Conservation (phyloP, 2,329 filamentous ascomycete species). For the Fusarium sp. region DNA sequence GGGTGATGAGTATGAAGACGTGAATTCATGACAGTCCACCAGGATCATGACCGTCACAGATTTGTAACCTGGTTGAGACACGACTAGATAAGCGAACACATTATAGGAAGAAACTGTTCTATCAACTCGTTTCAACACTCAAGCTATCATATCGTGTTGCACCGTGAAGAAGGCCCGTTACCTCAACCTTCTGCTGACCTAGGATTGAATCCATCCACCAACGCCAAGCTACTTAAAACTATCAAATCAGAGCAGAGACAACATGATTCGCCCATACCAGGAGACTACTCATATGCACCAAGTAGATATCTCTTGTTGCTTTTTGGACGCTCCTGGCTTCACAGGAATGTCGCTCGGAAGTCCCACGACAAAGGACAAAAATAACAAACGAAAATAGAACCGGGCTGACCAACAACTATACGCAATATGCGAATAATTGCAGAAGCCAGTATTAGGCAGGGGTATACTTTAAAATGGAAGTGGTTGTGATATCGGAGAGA, state of each 20-base stretch:
- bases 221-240: slow-evolving; percentile 49
- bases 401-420: slow-evolving; percentile 20
- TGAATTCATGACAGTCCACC: too few species aligned
- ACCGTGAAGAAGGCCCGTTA: slow-evolving; percentile 32
- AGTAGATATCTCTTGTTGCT: slow-evolving; percentile 17
- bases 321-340: slow-evolving; percentile 17
- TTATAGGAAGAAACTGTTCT: background rate
- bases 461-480: slow-evolving; percentile 46
- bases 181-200: slow-evolving; percentile 24
- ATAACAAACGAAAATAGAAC: slow-evolving; percentile 29
- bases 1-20: background rate
- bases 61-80: background rate
- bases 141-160: slow-evolving; percentile 39
- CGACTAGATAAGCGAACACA: background rate
- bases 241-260: slow-evolving; percentile 34
- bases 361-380: slow-evolving; percentile 15
- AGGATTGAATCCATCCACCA: slow-evolving; percentile 46
- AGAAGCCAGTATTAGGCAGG: slow-evolving; percentile 32
- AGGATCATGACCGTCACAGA: background rate
- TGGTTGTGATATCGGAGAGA: slow-evolving; percentile 11
- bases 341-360: slow-evolving; percentile 22
- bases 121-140: slow-evolving; percentile 38
- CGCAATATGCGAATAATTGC: slow-evolving; percentile 5
- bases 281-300: slow-evolving; percentile 32
- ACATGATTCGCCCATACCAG: slow-evolving; percentile 19